Evolutionary conservation across 2,329 filamentous ascomycete species (phyloP).

Genomic region (Graphiopsis chlorocephala): DNA sequence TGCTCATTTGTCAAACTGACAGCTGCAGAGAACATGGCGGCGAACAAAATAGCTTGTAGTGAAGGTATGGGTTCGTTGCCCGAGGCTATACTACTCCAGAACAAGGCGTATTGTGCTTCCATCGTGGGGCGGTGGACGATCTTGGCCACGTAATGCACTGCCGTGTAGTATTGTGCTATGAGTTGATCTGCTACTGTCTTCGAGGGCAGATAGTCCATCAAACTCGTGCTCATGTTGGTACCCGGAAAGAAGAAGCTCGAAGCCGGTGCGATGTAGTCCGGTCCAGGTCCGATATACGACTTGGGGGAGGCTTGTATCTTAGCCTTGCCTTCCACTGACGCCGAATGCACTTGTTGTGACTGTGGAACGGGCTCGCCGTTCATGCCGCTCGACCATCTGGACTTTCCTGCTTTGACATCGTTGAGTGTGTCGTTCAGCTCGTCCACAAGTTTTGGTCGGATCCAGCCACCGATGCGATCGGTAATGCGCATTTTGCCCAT

Average conservation of each 20-base stretch:
- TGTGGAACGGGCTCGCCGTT: neutral
- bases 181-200: slow-evolving; percentile 59
- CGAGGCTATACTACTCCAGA: slow-evolving; percentile 61
- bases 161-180: slow-evolving; percentile 64
- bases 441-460: slow-evolving; percentile 66
- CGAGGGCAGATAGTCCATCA: slow-evolving; percentile 62
- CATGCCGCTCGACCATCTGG: slow-evolving; percentile 17
- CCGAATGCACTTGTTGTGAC: neutral
- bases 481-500: slow-evolving; percentile 71
- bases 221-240: slow-evolving; percentile 45
- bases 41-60: slow-evolving; percentile 67
- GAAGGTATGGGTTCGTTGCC: slow-evolving; percentile 63
- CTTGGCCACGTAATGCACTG: slow-evolving; percentile 67
- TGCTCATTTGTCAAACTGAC: slow-evolving; percentile 62
- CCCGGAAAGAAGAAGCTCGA: slow-evolving; percentile 65
- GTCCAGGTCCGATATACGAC: slow-evolving; percentile 61
- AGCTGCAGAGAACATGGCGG: slow-evolving; percentile 66
- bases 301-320: slow-evolving; percentile 32
- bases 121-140: slow-evolving; percentile 67
- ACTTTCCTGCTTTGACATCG: slow-evolving; percentile 30
- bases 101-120: slow-evolving; percentile 60
- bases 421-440: slow-evolving; percentile 52
- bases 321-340: slow-evolving; percentile 11
- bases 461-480: slow-evolving; percentile 70
- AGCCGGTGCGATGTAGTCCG: slow-evolving; percentile 65